Conservation (phyloP, 2,329 filamentous ascomycete species). For the Orbilia quercus region DNA sequence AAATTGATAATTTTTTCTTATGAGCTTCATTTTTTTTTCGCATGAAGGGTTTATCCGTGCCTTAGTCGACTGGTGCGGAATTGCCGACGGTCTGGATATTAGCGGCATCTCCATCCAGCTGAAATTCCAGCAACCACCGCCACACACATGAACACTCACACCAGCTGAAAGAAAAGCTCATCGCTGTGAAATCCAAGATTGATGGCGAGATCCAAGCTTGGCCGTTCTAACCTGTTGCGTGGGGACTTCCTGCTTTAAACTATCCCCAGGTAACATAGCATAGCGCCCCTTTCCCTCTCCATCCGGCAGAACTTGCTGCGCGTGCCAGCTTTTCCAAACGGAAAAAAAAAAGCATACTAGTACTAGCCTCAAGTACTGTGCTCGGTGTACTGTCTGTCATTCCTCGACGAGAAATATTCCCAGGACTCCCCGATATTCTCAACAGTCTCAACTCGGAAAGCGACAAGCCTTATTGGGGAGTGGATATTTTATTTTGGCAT, state of each 20-base stretch:
- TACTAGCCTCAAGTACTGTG: too few relatives aligned
- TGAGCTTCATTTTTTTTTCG: too few relatives aligned
- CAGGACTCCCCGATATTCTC: constrained; percentile 33
- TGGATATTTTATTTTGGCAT: background rate
- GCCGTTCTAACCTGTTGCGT: constrained; percentile 48
- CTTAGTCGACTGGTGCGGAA: constrained; percentile 38
- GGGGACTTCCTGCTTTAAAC: constrained; percentile 4
- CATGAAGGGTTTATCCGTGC: too few relatives aligned
- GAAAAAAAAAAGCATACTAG: too few relatives aligned
- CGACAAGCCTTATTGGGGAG: constrained; percentile 22
- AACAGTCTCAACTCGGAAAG: constrained; percentile 46
- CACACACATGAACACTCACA: constrained; percentile 23
- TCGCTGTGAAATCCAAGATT: constrained; percentile 28
- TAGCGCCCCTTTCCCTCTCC: constrained; percentile 25
- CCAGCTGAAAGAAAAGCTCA: constrained; percentile 20
- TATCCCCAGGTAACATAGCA: too few relatives aligned
- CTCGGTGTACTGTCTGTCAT: too few relatives aligned
- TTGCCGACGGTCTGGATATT: constrained; percentile 50
- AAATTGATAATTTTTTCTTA: too few relatives aligned
- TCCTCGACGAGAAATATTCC: constrained; percentile 53
- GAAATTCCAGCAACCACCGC: constrained; percentile 54
- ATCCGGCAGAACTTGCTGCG: background rate
- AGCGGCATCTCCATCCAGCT: constrained; percentile 50
- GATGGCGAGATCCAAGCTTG: too few relatives aligned
- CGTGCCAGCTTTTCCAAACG: constrained; percentile 17